Evolutionary conservation across 169 alveolate genomes (phyloP).

Genomic region (Plasmodium adleri): DNA sequence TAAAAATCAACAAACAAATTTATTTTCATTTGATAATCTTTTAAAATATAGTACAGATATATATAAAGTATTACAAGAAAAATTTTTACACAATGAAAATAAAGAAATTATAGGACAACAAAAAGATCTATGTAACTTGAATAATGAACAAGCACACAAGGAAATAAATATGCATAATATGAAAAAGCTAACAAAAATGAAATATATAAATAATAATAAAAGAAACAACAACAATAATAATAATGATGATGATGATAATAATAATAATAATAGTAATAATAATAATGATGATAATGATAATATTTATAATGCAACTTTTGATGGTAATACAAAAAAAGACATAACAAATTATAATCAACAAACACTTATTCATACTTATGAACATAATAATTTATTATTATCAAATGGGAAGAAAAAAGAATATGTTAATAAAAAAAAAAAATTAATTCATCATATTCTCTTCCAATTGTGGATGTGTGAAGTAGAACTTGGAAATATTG

Average conservation of each 20-base stretch:
- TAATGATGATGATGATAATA: neutral
- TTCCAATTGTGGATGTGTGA: slow-evolving; percentile 69
- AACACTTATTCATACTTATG: neutral
- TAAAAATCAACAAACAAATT: neutral
- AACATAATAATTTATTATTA: neutral
- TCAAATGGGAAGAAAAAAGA: neutral
- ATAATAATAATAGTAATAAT: neutral
- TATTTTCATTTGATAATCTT: slow-evolving; percentile 28
- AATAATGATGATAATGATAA: neutral
- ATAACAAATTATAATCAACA: neutral
- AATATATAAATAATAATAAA: neutral
- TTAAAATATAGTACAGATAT: slow-evolving; percentile 24
- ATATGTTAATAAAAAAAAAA: neutral
- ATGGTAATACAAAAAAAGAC: neutral
- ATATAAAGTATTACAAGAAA: slow-evolving; percentile 16
- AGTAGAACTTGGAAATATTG: slow-evolving; percentile 52
- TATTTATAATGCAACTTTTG: neutral
- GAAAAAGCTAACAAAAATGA: neutral
- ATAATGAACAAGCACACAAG: neutral
- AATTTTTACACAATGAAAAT: slow-evolving; percentile 1
- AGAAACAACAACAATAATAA: neutral
- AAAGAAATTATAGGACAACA: neutral
- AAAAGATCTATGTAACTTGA: neutral
- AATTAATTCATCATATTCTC: slow-evolving; percentile 21
- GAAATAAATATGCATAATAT: neutral